These are phyloP conservation scores for Alternaria sp. DNA, from an alignment of 2,329 filamentous ascomycete species.

Conservation along the genomic window DNA sequence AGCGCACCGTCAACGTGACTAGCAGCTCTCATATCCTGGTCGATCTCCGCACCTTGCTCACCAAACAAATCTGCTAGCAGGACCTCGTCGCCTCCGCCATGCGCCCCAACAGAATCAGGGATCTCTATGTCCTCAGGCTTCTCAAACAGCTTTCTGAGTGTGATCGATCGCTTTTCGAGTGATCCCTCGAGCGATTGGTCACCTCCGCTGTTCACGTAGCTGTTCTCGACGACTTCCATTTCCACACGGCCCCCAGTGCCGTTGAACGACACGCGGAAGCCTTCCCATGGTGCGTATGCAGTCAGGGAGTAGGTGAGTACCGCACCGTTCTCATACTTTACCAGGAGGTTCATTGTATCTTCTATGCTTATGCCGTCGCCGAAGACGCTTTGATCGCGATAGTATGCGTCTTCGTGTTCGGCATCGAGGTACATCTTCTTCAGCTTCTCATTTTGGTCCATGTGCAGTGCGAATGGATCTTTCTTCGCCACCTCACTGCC, in stretches of 20 bases:
- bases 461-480: slow-evolving; percentile 67
- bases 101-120: slow-evolving; percentile 61
- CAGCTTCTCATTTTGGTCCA: slow-evolving; percentile 62
- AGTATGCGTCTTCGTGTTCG: slow-evolving; percentile 69
- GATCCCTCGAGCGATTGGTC: slow-evolving; percentile 65
- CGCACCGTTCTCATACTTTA: slow-evolving; percentile 65
- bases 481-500: slow-evolving; percentile 60
- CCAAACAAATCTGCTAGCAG: slow-evolving; percentile 67
- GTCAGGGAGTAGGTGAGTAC: slow-evolving; percentile 67
- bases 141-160: slow-evolving; percentile 64
- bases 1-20: slow-evolving; percentile 67
- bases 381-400: slow-evolving; percentile 69
- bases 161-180: slow-evolving; percentile 59
- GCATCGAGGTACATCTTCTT: slow-evolving; percentile 69
- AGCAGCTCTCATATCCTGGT: slow-evolving; percentile 61
- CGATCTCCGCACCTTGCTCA: slow-evolving; percentile 57
- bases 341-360: slow-evolving; percentile 69
- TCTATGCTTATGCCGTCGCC: slow-evolving; percentile 71
- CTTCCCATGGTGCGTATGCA: slow-evolving; percentile 70
- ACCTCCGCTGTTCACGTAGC: slow-evolving; percentile 66
- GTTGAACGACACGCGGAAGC: slow-evolving; percentile 66
- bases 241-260: slow-evolving; percentile 67
- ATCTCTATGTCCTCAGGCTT: slow-evolving; percentile 66
- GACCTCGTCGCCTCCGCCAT: slow-evolving; percentile 68
- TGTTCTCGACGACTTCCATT: slow-evolving; percentile 69